These are phyloP conservation scores for Phytophthora pinifolia DNA, from an alignment of 352 stramenopile genomes.

Conservation along the genomic window DNA sequence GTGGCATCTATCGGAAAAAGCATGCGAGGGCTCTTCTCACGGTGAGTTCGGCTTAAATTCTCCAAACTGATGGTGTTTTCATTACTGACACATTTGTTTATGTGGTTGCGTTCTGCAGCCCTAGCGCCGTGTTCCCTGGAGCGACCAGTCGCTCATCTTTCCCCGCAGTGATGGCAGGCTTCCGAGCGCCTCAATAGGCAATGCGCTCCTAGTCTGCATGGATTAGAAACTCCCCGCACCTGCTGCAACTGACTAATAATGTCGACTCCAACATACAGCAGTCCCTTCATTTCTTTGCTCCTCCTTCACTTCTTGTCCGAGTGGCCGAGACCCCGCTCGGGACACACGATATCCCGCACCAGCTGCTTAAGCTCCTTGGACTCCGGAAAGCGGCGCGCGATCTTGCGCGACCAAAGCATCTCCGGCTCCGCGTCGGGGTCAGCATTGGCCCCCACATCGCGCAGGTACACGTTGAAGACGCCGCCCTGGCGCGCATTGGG, in stretches of 20 bases:
- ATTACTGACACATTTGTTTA: conserved; percentile 1
- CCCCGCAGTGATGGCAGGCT: conserved; percentile 22
- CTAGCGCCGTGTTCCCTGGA: conserved; percentile 36
- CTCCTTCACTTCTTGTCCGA: conserved; percentile 69
- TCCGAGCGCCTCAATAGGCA: conserved; percentile 22
- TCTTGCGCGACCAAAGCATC: conserved; percentile 87
- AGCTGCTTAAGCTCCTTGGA: conserved; percentile 93
- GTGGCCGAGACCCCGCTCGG: conserved; percentile 83
- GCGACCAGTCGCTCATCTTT: conserved; percentile 23
- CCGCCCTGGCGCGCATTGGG: conserved; percentile 59
- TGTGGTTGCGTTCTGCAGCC: conserved; percentile 12
- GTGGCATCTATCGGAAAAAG: conserved; percentile 63
- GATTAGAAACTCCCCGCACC: conserved; percentile 2
- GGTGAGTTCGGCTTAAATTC: conserved; percentile 26
- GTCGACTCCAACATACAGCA: background rate
- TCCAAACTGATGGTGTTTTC: background rate
- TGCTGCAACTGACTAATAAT: background rate
- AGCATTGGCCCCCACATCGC: conserved; percentile 31
- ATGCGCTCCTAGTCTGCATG: background rate
- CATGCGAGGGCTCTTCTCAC: conserved; percentile 51
- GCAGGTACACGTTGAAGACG: conserved; percentile 70
- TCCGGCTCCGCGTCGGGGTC: conserved; percentile 43
- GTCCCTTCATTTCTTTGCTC: background rate
- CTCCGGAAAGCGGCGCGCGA: conserved; percentile 86
- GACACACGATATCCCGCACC: conserved; percentile 86